Evolutionary conservation across 345 rosid species (phyloP).

Genomic region (Lenwebbia sp.): DNA sequence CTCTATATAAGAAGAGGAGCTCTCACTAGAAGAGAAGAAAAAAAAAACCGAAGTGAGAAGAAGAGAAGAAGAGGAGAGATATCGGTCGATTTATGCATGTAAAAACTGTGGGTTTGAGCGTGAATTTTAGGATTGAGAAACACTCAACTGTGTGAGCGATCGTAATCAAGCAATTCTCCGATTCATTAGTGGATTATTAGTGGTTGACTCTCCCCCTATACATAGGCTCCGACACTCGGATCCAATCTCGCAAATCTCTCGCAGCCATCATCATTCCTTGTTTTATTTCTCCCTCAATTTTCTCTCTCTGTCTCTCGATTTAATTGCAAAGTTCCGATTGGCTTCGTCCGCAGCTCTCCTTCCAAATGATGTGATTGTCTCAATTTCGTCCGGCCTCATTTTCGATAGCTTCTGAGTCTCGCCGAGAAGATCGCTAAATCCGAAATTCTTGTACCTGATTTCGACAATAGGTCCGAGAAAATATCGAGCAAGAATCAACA

Average conservation of each 20-base stretch:
- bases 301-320: not conserved
- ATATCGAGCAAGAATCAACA: not conserved
- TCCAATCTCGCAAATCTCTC: not conserved
- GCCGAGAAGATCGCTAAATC: not conserved
- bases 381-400: not conserved
- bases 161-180: not conserved
- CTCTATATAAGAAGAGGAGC: not conserved
- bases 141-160: not conserved
- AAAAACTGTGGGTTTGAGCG: too few relatives aligned
- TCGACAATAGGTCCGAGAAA: not conserved
- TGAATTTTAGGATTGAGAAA: not conserved
- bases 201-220: accelerated
- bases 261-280: not conserved
- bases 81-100: not conserved
- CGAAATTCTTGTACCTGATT: not conserved
- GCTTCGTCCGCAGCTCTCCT: not conserved
- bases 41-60: not conserved
- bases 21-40: not conserved
- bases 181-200: not conserved
- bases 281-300: not conserved
- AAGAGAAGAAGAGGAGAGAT: not conserved
- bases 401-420: not conserved
- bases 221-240: accelerated
- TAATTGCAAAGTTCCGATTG: not conserved
- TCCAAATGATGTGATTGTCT: not conserved